Evolutionary conservation across 1,139 yeast genomes (phyloP), one percentile per base, ranked within the genome.

Genomic region (Debaryomycetaceae sp.): DNA sequence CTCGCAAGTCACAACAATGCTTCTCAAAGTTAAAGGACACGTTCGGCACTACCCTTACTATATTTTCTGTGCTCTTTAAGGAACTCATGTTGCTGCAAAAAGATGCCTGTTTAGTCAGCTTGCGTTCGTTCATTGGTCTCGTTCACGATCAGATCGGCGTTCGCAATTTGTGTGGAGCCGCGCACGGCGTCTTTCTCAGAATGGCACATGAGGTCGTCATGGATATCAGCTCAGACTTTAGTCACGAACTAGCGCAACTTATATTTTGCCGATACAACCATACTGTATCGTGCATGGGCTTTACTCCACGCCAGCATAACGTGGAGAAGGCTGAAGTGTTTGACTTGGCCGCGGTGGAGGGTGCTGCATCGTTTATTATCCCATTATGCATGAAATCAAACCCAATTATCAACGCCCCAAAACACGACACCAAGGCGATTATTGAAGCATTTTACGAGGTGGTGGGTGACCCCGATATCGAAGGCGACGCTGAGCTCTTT

Each of bases 201-300:
- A 53, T 80, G 26, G 59, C 78, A 2, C 79, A 85, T 39, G 61
- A 61, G 13, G 60, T 69, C 13, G 53, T 85, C 16, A 55, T 74
- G 4, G 44, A 56, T 2, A 53, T 68, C 16, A 55, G 64, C 6
- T 24, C 34, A 2, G 24, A 36, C 4, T 58, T 68, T 2, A 77
- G 78, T 35, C 56, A 63, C 26, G 85, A 86, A 31, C 51, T 83
- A 30, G 58, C 82, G 7, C 97, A 90, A 43, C 63, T 85, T 21
- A 56, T 90, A 15, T 67, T 75, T 37, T 90, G 98, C 48, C 65
- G 83, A 10, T 85, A 78, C 43, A 93, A 83, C 25, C 65, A 82
- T 33, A 58, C 64, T 2, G 56, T 85, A 3, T 59, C 76, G 2
- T 62, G 73, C 15, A 85, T 76, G 14, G 62, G 62, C 5, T 73